These are phyloP conservation scores for Abrus precatorius DNA, from an alignment of 306 rosid species.

Conservation along the genomic window DNA sequence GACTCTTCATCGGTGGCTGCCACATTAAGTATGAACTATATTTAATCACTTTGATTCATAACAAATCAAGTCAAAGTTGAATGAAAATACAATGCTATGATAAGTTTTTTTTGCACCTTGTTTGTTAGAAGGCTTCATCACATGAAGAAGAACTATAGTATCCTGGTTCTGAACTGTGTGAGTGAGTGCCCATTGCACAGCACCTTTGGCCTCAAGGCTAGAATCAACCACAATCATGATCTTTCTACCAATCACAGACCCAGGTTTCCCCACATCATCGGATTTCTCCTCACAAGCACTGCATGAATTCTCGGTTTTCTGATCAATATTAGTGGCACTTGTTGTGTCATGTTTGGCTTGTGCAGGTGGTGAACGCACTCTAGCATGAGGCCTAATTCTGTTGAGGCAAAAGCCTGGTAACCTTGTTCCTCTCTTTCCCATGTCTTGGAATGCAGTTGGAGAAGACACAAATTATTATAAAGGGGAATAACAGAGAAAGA, in stretches of 20 bases:
- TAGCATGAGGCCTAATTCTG: constrained; percentile 85
- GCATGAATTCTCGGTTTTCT: constrained; percentile 36
- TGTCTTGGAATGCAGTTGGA: constrained; percentile 44
- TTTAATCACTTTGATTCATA: constrained; percentile 22
- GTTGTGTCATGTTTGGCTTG: constrained; percentile 58
- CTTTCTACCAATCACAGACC: constrained; percentile 63
- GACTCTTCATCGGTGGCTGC: constrained; percentile 61
- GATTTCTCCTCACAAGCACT: constrained; percentile 47
- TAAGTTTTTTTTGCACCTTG: constrained; percentile 61
- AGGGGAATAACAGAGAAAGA: constrained; percentile 42
- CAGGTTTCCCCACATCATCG: constrained; percentile 55
- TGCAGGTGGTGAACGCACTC: constrained; percentile 77
- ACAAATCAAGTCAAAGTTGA: neutral
- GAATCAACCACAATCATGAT: constrained; percentile 96
- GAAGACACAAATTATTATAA: constrained; percentile 53
- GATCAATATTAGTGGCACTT: constrained; percentile 43
- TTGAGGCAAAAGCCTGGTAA: constrained; percentile 85
- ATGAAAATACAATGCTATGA: constrained; percentile 14
- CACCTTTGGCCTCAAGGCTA: constrained; percentile 82
- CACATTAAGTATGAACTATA: constrained; percentile 4
- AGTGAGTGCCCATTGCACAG: constrained; percentile 93
- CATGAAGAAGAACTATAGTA: constrained; percentile 74
- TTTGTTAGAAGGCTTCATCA: constrained; percentile 63
- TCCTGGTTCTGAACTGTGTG: constrained; percentile 89
- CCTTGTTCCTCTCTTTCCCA: constrained; percentile 85